phyloP scores from a whole-genome alignment of 2,329 filamentous ascomycete species.

The Penicillium nordicum region DNA sequence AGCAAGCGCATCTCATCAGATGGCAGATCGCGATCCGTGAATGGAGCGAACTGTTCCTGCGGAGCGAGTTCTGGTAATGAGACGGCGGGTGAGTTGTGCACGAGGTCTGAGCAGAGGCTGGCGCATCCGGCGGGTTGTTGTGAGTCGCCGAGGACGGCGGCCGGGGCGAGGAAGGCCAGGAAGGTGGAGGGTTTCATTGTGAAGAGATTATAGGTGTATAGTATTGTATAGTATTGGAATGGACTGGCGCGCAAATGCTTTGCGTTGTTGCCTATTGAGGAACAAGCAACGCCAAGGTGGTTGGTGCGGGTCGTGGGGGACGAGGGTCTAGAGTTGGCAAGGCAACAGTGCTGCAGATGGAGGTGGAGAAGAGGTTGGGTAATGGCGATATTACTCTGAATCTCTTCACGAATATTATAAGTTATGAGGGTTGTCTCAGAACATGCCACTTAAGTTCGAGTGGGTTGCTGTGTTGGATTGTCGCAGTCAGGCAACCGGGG shows the following conservation, averaged over 20 bases:
- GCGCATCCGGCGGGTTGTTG: constrained; percentile 11
- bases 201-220: background rate
- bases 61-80: constrained; percentile 20
- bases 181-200: constrained; percentile 20
- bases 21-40: background rate
- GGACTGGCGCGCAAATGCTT: constrained; percentile 4
- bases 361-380: background rate
- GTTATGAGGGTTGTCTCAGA: background rate
- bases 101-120: constrained; percentile 10
- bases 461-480: background rate
- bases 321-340: constrained; percentile 19
- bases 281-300: constrained; percentile 27
- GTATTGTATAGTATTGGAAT: background rate
- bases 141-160: constrained; percentile 17
- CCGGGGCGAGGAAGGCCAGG: constrained; percentile 19
- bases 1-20: constrained; percentile 2
- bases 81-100: constrained; percentile 17
- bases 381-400: background rate
- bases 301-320: constrained; percentile 19
- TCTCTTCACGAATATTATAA: background rate
- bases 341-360: constrained; percentile 18
- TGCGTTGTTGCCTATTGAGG: constrained; percentile 6
- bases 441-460: background rate
- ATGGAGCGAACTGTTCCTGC: constrained; percentile 2
- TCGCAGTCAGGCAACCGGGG: constrained; percentile 4